Evolutionary conservation across 768 basidiomycete genomes (phyloP), one percentile per base, ranked within the genome.

Genomic region (Arthromyces matolae): DNA sequence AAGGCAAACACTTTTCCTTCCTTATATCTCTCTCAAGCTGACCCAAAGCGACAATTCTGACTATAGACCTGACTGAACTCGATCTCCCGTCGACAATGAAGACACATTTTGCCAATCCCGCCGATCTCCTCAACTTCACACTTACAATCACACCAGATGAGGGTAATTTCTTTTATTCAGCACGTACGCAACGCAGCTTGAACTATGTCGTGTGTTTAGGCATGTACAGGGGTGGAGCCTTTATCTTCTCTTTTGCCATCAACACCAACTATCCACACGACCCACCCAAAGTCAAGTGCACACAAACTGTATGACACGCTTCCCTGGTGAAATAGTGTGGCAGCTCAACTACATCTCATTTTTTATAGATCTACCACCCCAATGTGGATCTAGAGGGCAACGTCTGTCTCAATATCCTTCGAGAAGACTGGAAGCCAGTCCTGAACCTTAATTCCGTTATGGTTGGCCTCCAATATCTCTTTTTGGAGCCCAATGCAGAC

Each of bases 381-480:
- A 99, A 99, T 61, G 86, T 99, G 43, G 96, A 99, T 67, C 79
- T 96, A 29, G 93, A 97, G 64, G 96, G 96, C 36, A 98, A 98
- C 58, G 95, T 99, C 37, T 99, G 96, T 73, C 68, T 99, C 59
- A 98, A 98, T 70, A 97, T 98, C 64, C 79, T 98, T 49, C 83
- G 96, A 64, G 96, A 99, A 73, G 96, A 99, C 71, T 99, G 96
- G 96, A 99, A 99, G 63, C 96, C 96, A 5, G 96, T 99, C 3
- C 75, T 99, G 35, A 98, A 97, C 68, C 76, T 99, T 43, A 97
- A 93, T 65, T 91, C 94, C 24, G 92, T 99, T 54, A 95, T 98
- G 92, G 91, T 98, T 50, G 96, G 96, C 28, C 69, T 99, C 47
- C 96, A 99, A 66, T 99, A 97, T 63, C 80, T 99, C 43, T 99